Conservation (phyloP, 768 basidiomycete genomes). For the Lactarius akahatsu region DNA sequence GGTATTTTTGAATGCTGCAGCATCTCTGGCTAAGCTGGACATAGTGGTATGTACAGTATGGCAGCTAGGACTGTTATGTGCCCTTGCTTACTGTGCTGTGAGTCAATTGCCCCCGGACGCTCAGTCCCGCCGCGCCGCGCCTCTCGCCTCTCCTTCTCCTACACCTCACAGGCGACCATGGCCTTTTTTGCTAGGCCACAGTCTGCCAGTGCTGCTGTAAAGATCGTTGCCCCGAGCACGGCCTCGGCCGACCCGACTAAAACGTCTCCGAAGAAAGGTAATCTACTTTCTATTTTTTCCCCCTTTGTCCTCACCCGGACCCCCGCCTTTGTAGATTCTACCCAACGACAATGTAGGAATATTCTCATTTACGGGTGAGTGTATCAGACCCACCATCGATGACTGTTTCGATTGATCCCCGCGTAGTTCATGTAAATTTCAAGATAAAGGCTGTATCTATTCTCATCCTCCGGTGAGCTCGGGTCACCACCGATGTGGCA, state of each 20-base stretch:
- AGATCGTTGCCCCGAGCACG: slow-evolving; percentile 64
- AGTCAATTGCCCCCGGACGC: background rate
- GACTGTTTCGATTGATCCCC: slow-evolving; percentile 12
- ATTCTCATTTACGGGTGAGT: slow-evolving; percentile 85
- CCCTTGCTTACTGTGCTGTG: slow-evolving; percentile 2
- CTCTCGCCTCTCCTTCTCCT: background rate
- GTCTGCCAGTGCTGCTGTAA: slow-evolving; percentile 59
- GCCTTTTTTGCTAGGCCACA: slow-evolving; percentile 68
- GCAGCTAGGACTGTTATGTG: background rate
- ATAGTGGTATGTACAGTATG: slow-evolving; percentile 36
- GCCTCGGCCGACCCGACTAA: slow-evolving; percentile 44
- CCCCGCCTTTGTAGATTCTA: slow-evolving; percentile 48
- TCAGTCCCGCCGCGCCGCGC: background rate
- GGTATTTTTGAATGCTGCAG: slow-evolving; percentile 65
- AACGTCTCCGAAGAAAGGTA: slow-evolving; percentile 49
- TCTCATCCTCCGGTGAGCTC: slow-evolving; percentile 69
- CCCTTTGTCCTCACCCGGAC: slow-evolving; percentile 25
- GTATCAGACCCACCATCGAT: slow-evolving; percentile 17
- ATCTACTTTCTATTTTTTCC: slow-evolving; percentile 15
- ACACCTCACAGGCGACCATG: slow-evolving; percentile 42
- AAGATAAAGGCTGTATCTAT: slow-evolving; percentile 84
- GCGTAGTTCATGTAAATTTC: slow-evolving; percentile 74
- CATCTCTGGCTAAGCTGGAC: slow-evolving; percentile 68
- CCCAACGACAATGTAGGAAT: slow-evolving; percentile 85
- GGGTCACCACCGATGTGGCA: background rate